These are phyloP conservation scores for Elaeagnus macrophylla DNA, from an alignment of 306 rosid species.

Conservation along the genomic window DNA sequence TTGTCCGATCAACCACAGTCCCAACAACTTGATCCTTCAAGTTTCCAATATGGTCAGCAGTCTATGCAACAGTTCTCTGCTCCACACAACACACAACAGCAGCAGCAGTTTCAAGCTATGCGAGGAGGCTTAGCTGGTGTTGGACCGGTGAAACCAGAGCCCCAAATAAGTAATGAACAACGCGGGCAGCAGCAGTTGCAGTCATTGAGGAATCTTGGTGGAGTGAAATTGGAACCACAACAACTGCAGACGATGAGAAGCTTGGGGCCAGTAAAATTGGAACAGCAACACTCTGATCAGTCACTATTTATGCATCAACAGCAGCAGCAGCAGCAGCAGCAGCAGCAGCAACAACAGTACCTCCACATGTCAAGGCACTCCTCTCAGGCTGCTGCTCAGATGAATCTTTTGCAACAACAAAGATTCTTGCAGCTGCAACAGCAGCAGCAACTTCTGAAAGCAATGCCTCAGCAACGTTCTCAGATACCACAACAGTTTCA, in stretches of 20 bases:
- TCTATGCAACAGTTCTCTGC: conserved; percentile 80
- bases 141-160: conserved; percentile 75
- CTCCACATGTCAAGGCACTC: conserved; percentile 84
- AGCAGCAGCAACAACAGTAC: conserved; percentile 59
- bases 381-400: conserved; percentile 89
- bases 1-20: conserved; percentile 70
- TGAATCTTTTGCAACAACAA: conserved; percentile 74
- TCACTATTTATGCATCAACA: conserved; percentile 68
- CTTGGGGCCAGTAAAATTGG: conserved; percentile 57
- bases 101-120: conserved; percentile 69
- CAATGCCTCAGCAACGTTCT: conserved; percentile 81
- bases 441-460: conserved; percentile 76
- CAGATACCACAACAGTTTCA: conserved; percentile 79
- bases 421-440: conserved; percentile 72
- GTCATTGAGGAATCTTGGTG: conserved; percentile 47
- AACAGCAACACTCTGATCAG: conserved; percentile 73
- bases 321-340: conserved; percentile 40
- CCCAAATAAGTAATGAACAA: conserved; percentile 66
- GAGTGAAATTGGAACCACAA: conserved; percentile 78
- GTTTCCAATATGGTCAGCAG: conserved; percentile 77
- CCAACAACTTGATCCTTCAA: conserved; percentile 69
- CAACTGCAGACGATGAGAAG: conserved; percentile 53
- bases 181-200: conserved; percentile 65
- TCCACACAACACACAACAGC: conserved; percentile 56
- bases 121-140: conserved; percentile 62